phyloP scores from a whole-genome alignment of 2,329 filamentous ascomycete species.

The Periconia sp. region DNA sequence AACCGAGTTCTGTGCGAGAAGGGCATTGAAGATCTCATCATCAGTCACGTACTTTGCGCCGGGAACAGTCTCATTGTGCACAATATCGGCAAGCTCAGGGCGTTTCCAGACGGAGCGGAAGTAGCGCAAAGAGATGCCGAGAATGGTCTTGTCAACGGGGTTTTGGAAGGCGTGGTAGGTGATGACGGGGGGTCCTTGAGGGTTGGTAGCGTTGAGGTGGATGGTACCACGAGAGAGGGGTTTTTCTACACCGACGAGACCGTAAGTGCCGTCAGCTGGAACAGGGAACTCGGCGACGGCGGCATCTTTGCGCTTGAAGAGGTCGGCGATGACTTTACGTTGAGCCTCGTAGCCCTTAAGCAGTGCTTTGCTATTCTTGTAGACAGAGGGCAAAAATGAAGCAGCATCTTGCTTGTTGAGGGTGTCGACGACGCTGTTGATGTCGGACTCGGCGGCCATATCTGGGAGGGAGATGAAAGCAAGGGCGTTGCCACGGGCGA shows the following conservation, averaged over 20 bases:
- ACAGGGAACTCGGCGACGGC: constrained; percentile 29
- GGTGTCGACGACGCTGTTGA: background rate
- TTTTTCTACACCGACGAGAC: constrained; percentile 35
- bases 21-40: constrained; percentile 25
- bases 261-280: constrained; percentile 36
- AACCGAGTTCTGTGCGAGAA: constrained; percentile 16
- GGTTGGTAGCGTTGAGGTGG: constrained; percentile 25
- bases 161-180: constrained; percentile 34
- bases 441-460: constrained; percentile 21
- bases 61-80: constrained; percentile 24
- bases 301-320: constrained; percentile 23
- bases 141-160: constrained; percentile 30
- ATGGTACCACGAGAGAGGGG: constrained; percentile 45
- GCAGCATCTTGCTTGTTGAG: background rate
- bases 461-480: constrained; percentile 30
- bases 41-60: constrained; percentile 30
- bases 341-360: constrained; percentile 26
- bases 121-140: constrained; percentile 39
- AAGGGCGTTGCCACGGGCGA: constrained; percentile 27
- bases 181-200: constrained; percentile 27
- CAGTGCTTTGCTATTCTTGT: constrained; percentile 26
- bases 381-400: constrained; percentile 23
- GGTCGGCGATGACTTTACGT: constrained; percentile 28
- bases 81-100: constrained; percentile 23
- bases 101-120: constrained; percentile 36